These are phyloP conservation scores for Trichosporon asahii DNA, from an alignment of 1,284 basidiomycete species.

Conservation along the genomic window DNA sequence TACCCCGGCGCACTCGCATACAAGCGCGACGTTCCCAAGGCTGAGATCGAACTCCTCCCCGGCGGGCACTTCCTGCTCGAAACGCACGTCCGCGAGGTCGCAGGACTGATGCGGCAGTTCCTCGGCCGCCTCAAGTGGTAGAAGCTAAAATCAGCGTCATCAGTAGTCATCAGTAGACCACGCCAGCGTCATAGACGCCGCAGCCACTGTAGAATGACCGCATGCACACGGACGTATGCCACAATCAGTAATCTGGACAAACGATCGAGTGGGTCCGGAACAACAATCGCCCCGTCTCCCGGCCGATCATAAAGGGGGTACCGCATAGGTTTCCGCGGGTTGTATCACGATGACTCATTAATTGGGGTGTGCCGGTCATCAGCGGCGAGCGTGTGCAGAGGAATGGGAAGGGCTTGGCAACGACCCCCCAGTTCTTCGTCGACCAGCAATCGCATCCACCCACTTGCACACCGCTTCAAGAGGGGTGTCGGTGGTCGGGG, in stretches of 20 bases:
- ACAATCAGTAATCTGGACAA: constrained; percentile 2
- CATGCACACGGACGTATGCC: background rate
- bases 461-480: background rate
- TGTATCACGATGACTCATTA: constrained; percentile 7
- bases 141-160: background rate
- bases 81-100: constrained; percentile 41
- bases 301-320: background rate
- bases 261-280: constrained; percentile 1
- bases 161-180: background rate
- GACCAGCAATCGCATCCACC: background rate
- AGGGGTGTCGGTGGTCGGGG: background rate
- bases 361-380: background rate
- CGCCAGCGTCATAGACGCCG: background rate
- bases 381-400: background rate
- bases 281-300: background rate
- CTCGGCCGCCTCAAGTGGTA: constrained; percentile 17
- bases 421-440: constrained; percentile 5
- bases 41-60: constrained; percentile 53
- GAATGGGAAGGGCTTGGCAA: background rate
- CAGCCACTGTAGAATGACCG: background rate
- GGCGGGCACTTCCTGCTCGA: constrained; percentile 57
- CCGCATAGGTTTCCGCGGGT: background rate
- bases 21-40: constrained; percentile 51
- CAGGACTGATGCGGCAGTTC: constrained; percentile 26
- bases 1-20: constrained; percentile 55